Percentiles rank a stretch among this genome's conserved stretches.
phyloP scores from a whole-genome alignment of 2,329 filamentous ascomycete genomes.

The Beauveria sp. region DNA sequence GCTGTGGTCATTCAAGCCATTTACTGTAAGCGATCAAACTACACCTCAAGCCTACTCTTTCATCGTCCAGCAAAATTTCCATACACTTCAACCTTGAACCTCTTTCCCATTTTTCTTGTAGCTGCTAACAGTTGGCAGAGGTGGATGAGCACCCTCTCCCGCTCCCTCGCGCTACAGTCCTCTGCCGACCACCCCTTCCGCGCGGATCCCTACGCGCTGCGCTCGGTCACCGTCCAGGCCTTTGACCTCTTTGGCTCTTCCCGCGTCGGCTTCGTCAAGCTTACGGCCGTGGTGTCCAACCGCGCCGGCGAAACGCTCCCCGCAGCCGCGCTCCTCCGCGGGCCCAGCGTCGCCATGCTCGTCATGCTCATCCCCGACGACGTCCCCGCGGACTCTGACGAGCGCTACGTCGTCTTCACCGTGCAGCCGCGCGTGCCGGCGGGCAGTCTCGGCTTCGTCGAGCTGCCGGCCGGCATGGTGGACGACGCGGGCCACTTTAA shows the following conservation, averaged over 20 bases:
- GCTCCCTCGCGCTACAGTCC: slow-evolving; percentile 39
- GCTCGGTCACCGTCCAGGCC: slow-evolving; percentile 43
- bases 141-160: slow-evolving; percentile 41
- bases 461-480: slow-evolving; percentile 53
- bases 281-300: slow-evolving; percentile 42
- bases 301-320: slow-evolving; percentile 40
- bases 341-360: slow-evolving; percentile 54
- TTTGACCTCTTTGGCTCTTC: slow-evolving; percentile 41
- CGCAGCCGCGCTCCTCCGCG: slow-evolving; percentile 48
- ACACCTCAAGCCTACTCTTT: neutral
- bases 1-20: slow-evolving; percentile 40
- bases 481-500: slow-evolving; percentile 46
- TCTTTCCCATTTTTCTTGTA: neutral
- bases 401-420: slow-evolving; percentile 48
- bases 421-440: slow-evolving; percentile 51
- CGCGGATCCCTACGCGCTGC: slow-evolving; percentile 43
- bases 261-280: slow-evolving; percentile 50
- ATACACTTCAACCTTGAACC: neutral
- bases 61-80: neutral
- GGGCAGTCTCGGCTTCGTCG: slow-evolving; percentile 45
- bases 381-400: slow-evolving; percentile 15
- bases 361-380: slow-evolving; percentile 49
- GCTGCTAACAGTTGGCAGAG: slow-evolving; percentile 23
- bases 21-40: slow-evolving; percentile 32
- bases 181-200: slow-evolving; percentile 43